phyloP scores from a whole-genome alignment of 73 alveolate species.

The Blepharisma stoltei region DNA sequence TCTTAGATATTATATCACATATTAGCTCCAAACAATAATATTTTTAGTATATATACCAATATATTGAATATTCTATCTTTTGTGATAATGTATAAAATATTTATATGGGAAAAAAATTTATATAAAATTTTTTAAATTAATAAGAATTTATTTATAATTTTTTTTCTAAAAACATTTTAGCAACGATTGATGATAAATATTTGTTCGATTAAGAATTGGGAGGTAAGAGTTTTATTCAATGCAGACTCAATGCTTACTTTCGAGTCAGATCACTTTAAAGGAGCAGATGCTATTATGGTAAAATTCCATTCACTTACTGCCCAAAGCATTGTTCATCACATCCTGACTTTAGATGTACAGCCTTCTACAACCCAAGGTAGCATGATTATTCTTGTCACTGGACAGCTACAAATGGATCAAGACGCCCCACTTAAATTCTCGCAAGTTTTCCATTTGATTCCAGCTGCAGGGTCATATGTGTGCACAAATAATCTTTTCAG shows the following conservation, averaged over 20 bases:
- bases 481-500: conserved; percentile 25
- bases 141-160: no score
- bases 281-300: conserved; percentile 44
- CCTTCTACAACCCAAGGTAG: conserved; percentile 58
- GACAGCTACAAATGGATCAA: conserved; percentile 54
- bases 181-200: no score
- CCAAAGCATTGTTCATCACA: conserved; percentile 37
- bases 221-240: conserved; percentile 39
- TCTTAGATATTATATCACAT: no score
- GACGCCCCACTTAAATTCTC: conserved; percentile 70
- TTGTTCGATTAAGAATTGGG: no score
- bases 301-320: conserved; percentile 40
- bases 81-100: no score
- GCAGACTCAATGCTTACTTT: conserved; percentile 66
- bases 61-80: no score
- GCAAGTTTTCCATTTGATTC: conserved; percentile 53
- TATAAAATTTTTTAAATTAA: no score
- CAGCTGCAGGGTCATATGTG: conserved; percentile 45
- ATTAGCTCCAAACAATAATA: no score
- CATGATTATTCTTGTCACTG: conserved; percentile 57
- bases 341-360: conserved; percentile 55
- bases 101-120: no score
- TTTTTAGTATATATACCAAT: no score
- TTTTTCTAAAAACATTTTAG: no score
- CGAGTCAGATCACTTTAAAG: conserved; percentile 65